Evolutionary conservation across 202 grass and related monocot genomes (phyloP).

Genomic region (Setaria viridis): DNA sequence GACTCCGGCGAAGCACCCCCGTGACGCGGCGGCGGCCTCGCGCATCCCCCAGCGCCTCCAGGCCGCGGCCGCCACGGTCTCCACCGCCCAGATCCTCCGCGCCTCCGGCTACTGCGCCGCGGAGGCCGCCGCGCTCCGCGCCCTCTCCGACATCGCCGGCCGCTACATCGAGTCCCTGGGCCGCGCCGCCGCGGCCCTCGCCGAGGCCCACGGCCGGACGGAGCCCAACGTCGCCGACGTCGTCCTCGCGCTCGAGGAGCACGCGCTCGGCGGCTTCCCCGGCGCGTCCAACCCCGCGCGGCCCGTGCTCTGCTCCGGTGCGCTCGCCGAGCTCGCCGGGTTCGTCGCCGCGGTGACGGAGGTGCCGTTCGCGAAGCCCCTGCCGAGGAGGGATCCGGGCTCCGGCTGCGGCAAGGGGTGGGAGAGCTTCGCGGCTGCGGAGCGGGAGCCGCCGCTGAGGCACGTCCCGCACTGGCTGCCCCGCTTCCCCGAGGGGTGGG

Average conservation of each 20-base stretch:
- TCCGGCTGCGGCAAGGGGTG: slow-evolving; percentile 3
- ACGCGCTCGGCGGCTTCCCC: slow-evolving; percentile 39
- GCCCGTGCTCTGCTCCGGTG: slow-evolving; percentile 46
- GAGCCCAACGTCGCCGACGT: slow-evolving; percentile 64
- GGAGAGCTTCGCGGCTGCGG: slow-evolving; percentile 57
- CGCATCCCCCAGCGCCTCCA: background rate
- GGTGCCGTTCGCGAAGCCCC: slow-evolving; percentile 59
- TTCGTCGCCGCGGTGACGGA: slow-evolving; percentile 52
- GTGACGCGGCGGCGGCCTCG: background rate
- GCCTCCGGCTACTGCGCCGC: slow-evolving; percentile 52
- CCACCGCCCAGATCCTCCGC: slow-evolving; percentile 59
- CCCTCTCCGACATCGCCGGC: slow-evolving; percentile 56
- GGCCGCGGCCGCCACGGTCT: slow-evolving; percentile 39
- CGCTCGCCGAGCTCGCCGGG: slow-evolving; percentile 53
- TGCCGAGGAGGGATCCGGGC: slow-evolving; percentile 6
- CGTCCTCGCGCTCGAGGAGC: slow-evolving; percentile 58
- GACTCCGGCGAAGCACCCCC: slow-evolving; percentile 42
- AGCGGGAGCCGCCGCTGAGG: slow-evolving; percentile 45
- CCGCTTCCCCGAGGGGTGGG: slow-evolving; percentile 54
- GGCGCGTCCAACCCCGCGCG: slow-evolving; percentile 51
- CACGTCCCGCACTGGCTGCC: slow-evolving; percentile 70
- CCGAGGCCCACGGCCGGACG: slow-evolving; percentile 51
- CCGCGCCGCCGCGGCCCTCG: slow-evolving; percentile 34
- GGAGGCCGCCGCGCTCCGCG: slow-evolving; percentile 54
- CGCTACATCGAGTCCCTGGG: slow-evolving; percentile 62